Percentiles rank a stretch among this genome's conserved stretches.
These are phyloP conservation scores for Paecilomyces formosus DNA, from an alignment of 2,329 filamentous ascomycete species.

Conservation along the genomic window DNA sequence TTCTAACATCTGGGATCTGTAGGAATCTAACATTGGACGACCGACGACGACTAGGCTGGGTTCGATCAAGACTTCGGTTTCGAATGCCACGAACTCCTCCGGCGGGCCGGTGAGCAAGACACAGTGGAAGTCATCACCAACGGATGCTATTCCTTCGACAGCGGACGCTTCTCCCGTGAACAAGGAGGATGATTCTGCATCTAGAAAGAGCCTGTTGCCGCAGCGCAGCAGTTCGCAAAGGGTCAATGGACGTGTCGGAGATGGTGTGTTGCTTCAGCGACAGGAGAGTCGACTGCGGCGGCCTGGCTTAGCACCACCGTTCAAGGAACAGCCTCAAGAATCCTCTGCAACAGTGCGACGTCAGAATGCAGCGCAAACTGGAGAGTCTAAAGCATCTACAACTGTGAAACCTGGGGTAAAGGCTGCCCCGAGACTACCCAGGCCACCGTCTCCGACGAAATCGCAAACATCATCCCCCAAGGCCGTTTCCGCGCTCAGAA, in stretches of 20 bases:
- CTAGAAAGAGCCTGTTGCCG: slow-evolving; percentile 24
- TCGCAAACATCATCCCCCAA: slow-evolving; percentile 1
- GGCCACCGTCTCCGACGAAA: slow-evolving; percentile 17
- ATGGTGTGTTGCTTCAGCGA: background rate
- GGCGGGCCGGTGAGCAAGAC: slow-evolving; percentile 6
- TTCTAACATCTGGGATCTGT: slow-evolving; percentile 10
- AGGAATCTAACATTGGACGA: slow-evolving; percentile 18
- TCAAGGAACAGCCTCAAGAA: background rate
- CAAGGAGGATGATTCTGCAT: slow-evolving; percentile 13
- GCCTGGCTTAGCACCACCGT: background rate
- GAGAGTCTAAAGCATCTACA: background rate
- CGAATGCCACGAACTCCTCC: slow-evolving; percentile 1
- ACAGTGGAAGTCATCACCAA: slow-evolving; percentile 8
- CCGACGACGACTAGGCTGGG: slow-evolving; percentile 9
- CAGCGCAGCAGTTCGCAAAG: slow-evolving; percentile 17
- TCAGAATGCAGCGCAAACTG: background rate
- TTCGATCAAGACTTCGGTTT: slow-evolving; percentile 7
- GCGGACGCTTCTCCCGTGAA: slow-evolving; percentile 2
- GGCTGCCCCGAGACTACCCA: background rate
- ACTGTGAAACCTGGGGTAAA: background rate
- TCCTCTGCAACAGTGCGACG: background rate
- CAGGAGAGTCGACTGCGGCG: slow-evolving; percentile 2
- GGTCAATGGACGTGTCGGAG: slow-evolving; percentile 5
- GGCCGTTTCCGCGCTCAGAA: background rate
- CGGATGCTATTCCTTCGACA: slow-evolving; percentile 6